Evolutionary conservation across 2,329 filamentous ascomycete species (phyloP).

Genomic region (Aspergillus proliferans): DNA sequence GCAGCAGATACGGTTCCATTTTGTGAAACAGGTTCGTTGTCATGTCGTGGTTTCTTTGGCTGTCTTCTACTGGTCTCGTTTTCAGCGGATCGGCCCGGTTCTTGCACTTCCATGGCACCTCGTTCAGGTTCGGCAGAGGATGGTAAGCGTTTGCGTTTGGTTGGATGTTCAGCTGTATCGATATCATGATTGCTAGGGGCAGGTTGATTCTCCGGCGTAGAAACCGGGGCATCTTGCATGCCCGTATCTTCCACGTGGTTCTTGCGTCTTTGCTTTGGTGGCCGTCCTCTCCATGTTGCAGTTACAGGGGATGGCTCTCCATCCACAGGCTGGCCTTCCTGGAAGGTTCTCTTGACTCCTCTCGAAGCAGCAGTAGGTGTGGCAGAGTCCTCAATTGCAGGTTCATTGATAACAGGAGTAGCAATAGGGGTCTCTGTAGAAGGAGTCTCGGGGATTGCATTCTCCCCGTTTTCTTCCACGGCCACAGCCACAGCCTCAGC

Average conservation of each 20-base stretch:
- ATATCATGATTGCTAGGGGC: neutral
- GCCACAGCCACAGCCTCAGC: constrained; percentile 2
- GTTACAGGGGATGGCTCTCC: neutral
- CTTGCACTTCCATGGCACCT: neutral
- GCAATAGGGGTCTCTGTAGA: neutral
- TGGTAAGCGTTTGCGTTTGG: neutral
- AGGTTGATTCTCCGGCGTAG: neutral
- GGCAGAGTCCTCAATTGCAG: neutral
- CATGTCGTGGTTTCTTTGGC: neutral
- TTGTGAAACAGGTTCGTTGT: neutral
- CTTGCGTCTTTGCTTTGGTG: constrained; percentile 13
- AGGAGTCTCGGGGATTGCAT: neutral
- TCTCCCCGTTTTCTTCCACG: no score
- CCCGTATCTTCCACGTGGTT: neutral
- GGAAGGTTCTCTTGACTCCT: constrained; percentile 8
- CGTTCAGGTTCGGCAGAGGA: neutral
- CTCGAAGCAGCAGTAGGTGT: neutral
- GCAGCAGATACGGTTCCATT: neutral
- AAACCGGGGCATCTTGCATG: neutral
- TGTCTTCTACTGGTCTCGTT: neutral
- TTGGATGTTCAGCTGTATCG: neutral
- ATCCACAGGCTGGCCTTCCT: constrained; percentile 1
- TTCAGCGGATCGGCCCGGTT: neutral
- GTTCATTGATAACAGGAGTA: neutral
- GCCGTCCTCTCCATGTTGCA: constrained; percentile 6